Base-by-base conservation (phyloP, 441 rosid species). In the Omphalea diandra region DNA sequence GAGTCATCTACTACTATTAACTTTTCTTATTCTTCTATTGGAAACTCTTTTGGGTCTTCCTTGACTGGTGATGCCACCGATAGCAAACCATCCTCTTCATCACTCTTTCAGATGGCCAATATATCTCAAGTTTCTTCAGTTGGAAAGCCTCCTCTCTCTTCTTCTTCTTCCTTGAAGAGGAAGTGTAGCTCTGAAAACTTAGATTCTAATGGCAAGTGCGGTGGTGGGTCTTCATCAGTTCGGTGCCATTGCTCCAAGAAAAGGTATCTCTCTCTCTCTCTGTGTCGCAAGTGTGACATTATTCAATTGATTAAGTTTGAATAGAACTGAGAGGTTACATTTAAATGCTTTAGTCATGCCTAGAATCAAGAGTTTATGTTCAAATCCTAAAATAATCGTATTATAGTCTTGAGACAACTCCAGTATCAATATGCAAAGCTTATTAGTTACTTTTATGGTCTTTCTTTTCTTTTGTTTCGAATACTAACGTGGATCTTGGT, bases 181-280 rank as follows among this genome's bases (percentile, higher is more conserved):
- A 87, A 86, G 76, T 87, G 92, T 63, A 75, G 84, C 67, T 84
- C 79, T 20, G 83, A 83, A 65, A 86, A 82, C 63, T 70, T 85
- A 59, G 92, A 87, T 61, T 82, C 83, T 68, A n/a, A n/a, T n/a
- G 83, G 77, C 64, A 87, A 87, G 76, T 87, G 95, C 58, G 86
- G 83, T 55, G 78, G 33, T 40, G 44, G 44, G 71, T n/a, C n/a
- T 46, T 73, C 86, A 29, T 85, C 97, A 20, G 85, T 89, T 53
- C 78, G 88, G 58, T 89, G 95, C 75, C 95, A 87, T 73, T 87
- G 92, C 88, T 82, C 95, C 12, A 89, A 87, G 84, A 89, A 87
- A 79, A 85, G 92, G 92, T 87, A 73, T 44, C 27, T 31, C 17
- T 31, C 12, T 20, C 26, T 32, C 9, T 63, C 18, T 17, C n/a